Base-by-base conservation (phyloP, 352 stramenopile species). In the Phytophthora cactorum region DNA sequence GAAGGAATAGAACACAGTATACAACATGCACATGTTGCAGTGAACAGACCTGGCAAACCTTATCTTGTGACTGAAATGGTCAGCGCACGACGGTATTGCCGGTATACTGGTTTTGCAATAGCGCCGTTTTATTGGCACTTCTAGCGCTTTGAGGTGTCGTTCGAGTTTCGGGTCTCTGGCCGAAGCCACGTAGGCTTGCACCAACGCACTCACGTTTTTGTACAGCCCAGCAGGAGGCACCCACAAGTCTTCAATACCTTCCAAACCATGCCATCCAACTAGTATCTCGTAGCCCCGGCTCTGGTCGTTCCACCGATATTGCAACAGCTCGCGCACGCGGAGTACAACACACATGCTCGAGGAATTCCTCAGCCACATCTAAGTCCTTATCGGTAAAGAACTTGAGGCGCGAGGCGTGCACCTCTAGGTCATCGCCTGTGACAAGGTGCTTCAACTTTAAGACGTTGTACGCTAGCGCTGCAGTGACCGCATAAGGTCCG, bases 191-290 rank as follows among this genome's bases (percentile, higher is more conserved):
- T 61, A 70, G 3, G 3, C 39, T 52, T 58, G 55, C 8, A 71
- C 50, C 12, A 66, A 53, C 34, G 56, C 10, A 58, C 41, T 52
- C 50, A 66, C 50, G 44, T 60, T 39, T 39, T 70, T 70, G 55
- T 56, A 22, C 29, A 70, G 4, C 15, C 2, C 39, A 11, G 8
- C 11, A n/a, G 62, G n/a, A 58, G 51, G 64, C 65, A 68, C 65
- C 45, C 52, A 67, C n/a, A 38, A 68, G 38, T 68, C 58, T 44
- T 72, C 65, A n/a, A 72, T 63, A 12, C 44, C 6, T 15, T 72
- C 34, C 27, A 72, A 63, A n/a, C 57, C 58, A 32, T 59, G 39
- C 45, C 57, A 72, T 2, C 51, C 46, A 9, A 72, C 57, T 6
- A 55, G 50, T 0, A 67, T 34, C 14, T 72, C 57, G 27, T 63